phyloP scores from a whole-genome alignment of 805 yeast species.

The Starmerella potacharoeniae region DNA sequence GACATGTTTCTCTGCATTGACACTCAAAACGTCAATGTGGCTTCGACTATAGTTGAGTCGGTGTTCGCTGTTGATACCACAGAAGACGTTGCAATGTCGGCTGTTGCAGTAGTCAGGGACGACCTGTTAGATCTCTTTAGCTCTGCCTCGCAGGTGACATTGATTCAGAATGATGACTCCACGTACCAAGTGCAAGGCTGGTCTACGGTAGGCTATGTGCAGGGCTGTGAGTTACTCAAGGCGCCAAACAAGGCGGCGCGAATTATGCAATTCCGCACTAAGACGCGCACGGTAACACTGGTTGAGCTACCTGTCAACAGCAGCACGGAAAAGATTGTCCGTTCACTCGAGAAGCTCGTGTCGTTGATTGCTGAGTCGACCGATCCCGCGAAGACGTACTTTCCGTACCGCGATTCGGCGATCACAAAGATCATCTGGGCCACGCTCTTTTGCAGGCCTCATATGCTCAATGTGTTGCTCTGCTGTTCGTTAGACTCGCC shows the following conservation, averaged over 20 bases:
- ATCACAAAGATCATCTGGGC: constrained; percentile 2
- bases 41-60: background rate
- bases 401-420: constrained; percentile 5
- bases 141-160: background rate
- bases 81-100: background rate
- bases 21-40: background rate
- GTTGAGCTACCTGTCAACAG: background rate
- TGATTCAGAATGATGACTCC: background rate
- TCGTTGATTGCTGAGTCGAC: background rate
- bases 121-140: background rate
- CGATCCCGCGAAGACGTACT: background rate
- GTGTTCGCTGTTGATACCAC: background rate
- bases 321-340: background rate
- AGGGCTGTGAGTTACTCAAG: background rate
- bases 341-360: background rate
- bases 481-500: background rate
- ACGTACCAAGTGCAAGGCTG: background rate
- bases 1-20: background rate
- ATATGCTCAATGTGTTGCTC: background rate
- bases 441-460: background rate
- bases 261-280: background rate
- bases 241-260: background rate
- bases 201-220: background rate
- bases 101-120: background rate
- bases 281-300: background rate